Base-by-base conservation (phyloP, 208 protist genomes). In the Trypanosoma caninum region DNA sequence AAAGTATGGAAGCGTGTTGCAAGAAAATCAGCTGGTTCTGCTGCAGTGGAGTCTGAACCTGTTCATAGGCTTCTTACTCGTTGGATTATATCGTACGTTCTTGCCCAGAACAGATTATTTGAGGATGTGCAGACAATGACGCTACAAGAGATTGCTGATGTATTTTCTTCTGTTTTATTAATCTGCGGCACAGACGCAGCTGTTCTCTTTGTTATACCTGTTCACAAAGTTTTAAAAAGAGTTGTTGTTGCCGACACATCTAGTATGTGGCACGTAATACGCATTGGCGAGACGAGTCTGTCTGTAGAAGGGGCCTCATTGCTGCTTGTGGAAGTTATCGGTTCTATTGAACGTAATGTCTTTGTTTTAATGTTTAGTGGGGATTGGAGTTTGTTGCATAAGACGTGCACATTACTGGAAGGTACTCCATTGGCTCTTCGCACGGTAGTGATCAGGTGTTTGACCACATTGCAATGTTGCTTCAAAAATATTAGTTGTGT, bases 341-440 rank as follows among this genome's bases (percentile, higher is more conserved):
- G 65, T 57, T 78, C 67, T 30, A 56, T 87, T 0, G 40, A 64
- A 30, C 65, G 66, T 38, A 67, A 65, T 31, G 37, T 28, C 5
- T 64, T 52, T 65, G 45, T 57, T 18, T 22, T 57, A 22, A 75
- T 50, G 35, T 38, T 16, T 6, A 53, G 42, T 23, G 20, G 18
- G 2, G 18, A 14, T 46, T 65, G 59, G 59, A 41, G 52, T 22
- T 33, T 84, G 35, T 78, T 78, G 68, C 16, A 40, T 20, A 58
- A 74, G 7, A 74, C 70, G n/a, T 84, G 81, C 45, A 46, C 46
- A 34, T 46, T 82, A 13, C 62, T 87, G 22, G 72, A 72, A 23
- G 33, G 33, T 41, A 62, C 61, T 6, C 73, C 73, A 13, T 42
- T 74, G 22, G 47, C 59, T 22, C n/a, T 60, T 2, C 53, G 53